Evolutionary conservation across 495 filamentous ascomycete genomes (phyloP).

Genomic region (Jackrogersella minutella): DNA sequence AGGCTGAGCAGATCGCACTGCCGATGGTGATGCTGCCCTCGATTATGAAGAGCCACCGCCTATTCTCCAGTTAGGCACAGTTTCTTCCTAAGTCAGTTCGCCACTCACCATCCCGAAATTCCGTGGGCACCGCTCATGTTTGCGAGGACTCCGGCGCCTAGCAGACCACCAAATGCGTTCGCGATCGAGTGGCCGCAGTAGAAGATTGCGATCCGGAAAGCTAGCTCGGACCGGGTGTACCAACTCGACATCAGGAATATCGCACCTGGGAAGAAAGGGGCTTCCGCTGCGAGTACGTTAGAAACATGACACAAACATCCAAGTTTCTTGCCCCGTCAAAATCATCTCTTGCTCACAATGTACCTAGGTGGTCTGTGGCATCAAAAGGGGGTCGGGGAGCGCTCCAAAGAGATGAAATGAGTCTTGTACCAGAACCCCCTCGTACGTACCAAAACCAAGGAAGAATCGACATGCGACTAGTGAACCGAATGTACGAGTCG

Average conservation of each 20-base stretch:
- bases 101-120: constrained; percentile 50
- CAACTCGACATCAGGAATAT: constrained; percentile 61
- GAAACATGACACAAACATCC: not conserved
- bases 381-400: not conserved
- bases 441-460: constrained; percentile 60
- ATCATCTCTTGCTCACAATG: not conserved
- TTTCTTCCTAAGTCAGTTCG: not conserved
- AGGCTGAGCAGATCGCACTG: constrained; percentile 47
- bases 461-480: constrained; percentile 69
- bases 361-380: too few relatives aligned
- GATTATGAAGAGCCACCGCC: constrained; percentile 51
- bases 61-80: not conserved
- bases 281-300: constrained; percentile 49
- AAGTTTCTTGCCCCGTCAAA: constrained; percentile 12
- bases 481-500: constrained; percentile 60
- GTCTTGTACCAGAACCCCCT: not conserved
- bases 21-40: constrained; percentile 54
- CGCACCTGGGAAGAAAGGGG: constrained; percentile 60
- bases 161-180: constrained; percentile 66
- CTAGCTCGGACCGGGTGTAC: constrained; percentile 60
- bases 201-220: constrained; percentile 63
- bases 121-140: constrained; percentile 51
- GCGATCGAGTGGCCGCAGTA: constrained; percentile 65
- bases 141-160: constrained; percentile 60
- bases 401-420: not conserved